Conservation (phyloP, 768 basidiomycete genomes). For the Rhizopogon vesiculosus region DNA sequence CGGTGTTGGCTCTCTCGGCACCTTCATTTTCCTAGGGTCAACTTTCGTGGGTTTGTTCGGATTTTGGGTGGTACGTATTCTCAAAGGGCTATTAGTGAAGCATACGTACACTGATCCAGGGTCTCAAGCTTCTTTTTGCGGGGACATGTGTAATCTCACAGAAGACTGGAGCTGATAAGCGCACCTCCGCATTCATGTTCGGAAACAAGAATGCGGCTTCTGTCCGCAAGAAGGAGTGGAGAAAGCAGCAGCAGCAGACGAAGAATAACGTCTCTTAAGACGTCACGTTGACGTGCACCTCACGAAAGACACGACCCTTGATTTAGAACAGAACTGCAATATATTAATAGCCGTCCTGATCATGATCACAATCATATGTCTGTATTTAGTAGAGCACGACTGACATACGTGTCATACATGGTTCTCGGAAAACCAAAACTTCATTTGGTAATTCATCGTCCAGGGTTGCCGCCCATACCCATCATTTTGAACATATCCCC, state of each 20-base stretch:
- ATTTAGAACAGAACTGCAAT: constrained; percentile 12
- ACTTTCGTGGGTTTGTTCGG: constrained; percentile 60
- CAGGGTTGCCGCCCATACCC: constrained; percentile 62
- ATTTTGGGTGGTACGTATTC: constrained; percentile 60
- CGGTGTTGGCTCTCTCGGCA: constrained; percentile 52
- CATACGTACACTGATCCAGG: constrained; percentile 7
- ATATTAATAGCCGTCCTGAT: constrained; percentile 8
- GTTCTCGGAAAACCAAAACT: constrained; percentile 8
- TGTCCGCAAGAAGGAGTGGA: constrained; percentile 55
- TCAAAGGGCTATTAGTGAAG: constrained; percentile 7
- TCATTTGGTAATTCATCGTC: constrained; percentile 19
- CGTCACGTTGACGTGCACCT: neutral
- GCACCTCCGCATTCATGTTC: constrained; percentile 76
- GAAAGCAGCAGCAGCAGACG: constrained; percentile 36
- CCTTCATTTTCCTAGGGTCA: constrained; percentile 45
- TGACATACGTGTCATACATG: constrained; percentile 10
- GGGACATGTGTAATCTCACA: constrained; percentile 52
- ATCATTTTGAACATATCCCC: constrained; percentile 85
- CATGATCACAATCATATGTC: constrained; percentile 5
- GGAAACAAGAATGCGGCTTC: constrained; percentile 68
- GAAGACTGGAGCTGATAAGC: constrained; percentile 79
- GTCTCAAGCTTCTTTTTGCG: constrained; percentile 54
- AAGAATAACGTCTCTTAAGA: constrained; percentile 13
- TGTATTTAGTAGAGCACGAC: constrained; percentile 11
- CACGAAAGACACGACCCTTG: neutral